Base-by-base conservation (phyloP, 2,329 filamentous ascomycete species). In the Alternaria incomplexa region DNA sequence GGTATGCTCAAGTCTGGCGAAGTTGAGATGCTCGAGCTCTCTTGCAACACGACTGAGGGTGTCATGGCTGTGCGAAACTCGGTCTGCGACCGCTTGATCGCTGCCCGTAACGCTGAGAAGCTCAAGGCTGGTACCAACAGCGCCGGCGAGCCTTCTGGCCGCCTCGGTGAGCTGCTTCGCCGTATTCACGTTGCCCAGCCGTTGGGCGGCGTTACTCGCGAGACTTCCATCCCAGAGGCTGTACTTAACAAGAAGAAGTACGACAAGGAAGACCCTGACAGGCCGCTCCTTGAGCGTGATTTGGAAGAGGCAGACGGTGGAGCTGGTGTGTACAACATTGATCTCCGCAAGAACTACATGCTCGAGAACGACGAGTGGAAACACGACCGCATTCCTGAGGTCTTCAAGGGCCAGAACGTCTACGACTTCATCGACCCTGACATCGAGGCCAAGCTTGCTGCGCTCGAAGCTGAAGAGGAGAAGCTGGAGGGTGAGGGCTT, bases 181-280 rank as follows among this genome's bases (percentile, higher is more conserved):
- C 89, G 96, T 77, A 99, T 99, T 62, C 96, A 99, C 83, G 96
- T 99, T 67, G 96, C 96, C n/a, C 89, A 93, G 77, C 96, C 96
- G 56, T 89, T 97, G 82, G 92, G 90, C 66, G 93, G 93, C 67
- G 85, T 91, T 55, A 86, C 87, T 20, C 89, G 91, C 46, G 91
- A 97, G 82, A 88, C 92, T 0, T 97, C 91, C 77, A 95, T 99
- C 65, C 96, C 96, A 5, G 93, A 97, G 58, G 93, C 88, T 7
- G 87, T 91, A 73, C 92, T 93, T 84, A 85, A 86, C 63, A 86
- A 89, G 81, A 92, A 91, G 86, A 97, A 96, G 83, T 97, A 95
- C 82, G 91, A 96, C 84, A 95, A 92, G 83, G 85, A 86, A 30
- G 95, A 98, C 72, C 94, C 95, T n/a, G 89, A 95, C 76, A 88